Conservation (phyloP, 176 grass and related monocot species). For the Musa acuminata region DNA sequence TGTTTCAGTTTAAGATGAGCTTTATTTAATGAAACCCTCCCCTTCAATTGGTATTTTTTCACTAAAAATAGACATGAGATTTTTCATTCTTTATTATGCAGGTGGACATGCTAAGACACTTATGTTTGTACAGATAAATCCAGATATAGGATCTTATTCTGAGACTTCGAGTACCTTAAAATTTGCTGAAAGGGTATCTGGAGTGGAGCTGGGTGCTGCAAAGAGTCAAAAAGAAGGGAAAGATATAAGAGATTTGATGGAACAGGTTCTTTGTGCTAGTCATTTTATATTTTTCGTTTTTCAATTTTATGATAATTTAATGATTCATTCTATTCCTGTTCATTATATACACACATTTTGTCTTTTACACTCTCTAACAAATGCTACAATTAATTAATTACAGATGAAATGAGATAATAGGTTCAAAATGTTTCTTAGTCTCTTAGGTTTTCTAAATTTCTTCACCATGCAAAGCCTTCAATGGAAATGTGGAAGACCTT, state of each 20-base stretch:
- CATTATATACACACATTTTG: too few species aligned
- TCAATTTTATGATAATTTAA: not conserved
- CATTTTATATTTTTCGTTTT: not conserved
- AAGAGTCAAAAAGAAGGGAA: constrained; percentile 7
- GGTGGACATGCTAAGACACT: constrained; percentile 7
- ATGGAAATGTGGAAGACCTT: too few species aligned
- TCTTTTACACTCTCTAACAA: too few species aligned
- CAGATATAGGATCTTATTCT: constrained; percentile 1
- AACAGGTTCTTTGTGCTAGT: not conserved
- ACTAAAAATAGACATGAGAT: not conserved
- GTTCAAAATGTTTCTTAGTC: too few species aligned
- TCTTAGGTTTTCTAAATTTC: too few species aligned
- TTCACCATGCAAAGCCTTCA: too few species aligned
- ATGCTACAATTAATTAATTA: too few species aligned
- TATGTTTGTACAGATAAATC: constrained; percentile 9
- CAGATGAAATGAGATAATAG: too few species aligned
- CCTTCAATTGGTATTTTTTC: not conserved
- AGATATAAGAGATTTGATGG: constrained; percentile 12
- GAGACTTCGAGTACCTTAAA: constrained; percentile 5
- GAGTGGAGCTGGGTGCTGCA: not conserved
- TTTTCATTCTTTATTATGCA: not conserved
- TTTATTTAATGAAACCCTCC: not conserved
- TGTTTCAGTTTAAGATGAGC: not conserved
- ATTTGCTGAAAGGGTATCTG: constrained; percentile 10
- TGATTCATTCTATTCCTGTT: too few species aligned